Percentiles rank a stretch among this genome's conserved stretches.
These are phyloP conservation scores for Populus simonii DNA, from an alignment of 345 rosid species.

Conservation along the genomic window DNA sequence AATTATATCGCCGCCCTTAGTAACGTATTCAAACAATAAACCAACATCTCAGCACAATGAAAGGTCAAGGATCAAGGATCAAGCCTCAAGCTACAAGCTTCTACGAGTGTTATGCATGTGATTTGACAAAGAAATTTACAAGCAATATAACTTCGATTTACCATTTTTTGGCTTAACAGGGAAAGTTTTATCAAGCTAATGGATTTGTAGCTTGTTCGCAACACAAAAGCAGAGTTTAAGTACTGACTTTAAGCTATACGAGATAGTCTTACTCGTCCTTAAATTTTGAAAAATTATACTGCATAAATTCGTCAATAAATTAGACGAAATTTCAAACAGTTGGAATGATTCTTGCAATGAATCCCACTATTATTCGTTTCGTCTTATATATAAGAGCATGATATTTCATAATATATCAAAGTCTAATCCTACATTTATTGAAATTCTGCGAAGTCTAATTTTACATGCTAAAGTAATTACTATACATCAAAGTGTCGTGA, in stretches of 20 bases:
- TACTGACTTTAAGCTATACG: too few relatives aligned
- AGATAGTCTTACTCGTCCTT: not conserved
- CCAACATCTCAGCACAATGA: conserved; percentile 27
- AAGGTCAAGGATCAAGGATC: conserved; percentile 20
- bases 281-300: too few relatives aligned
- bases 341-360: not conserved
- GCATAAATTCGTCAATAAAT: not conserved
- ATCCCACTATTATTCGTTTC: not conserved
- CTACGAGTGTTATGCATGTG: not conserved
- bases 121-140: not conserved
- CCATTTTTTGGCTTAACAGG: not conserved
- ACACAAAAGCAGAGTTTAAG: not conserved
- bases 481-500: not conserved
- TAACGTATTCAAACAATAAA: not conserved
- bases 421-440: not conserved
- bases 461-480: not conserved
- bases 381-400: not conserved
- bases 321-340: not conserved
- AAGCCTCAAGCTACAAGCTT: not conserved
- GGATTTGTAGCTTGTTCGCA: not conserved
- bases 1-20: conserved; percentile 12
- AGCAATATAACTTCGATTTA: not conserved
- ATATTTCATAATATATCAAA: not conserved
- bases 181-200: too few relatives aligned
- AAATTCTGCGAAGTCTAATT: not conserved